A percentile compares a stretch with the other conserved stretches of the same genome.
Conservation (phyloP, 2,329 filamentous ascomycete species). For the Fusarium sororula region DNA sequence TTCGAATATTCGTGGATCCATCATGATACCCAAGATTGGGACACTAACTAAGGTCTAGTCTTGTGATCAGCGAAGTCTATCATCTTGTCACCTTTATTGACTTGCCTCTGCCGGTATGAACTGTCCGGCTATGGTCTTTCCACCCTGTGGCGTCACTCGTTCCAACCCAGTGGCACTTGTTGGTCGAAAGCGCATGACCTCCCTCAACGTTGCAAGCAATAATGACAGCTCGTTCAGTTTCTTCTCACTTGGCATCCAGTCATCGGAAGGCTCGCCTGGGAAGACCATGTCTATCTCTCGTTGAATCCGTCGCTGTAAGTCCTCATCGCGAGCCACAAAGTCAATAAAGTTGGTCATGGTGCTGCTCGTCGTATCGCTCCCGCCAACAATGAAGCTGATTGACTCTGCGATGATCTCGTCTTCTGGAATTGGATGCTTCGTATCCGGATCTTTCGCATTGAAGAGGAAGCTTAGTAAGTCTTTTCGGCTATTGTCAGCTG, state of each 20-base stretch:
- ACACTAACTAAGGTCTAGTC: neutral
- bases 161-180: neutral
- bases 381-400: neutral
- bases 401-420: neutral
- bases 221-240: rapidly evolving
- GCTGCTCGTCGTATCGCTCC: neutral
- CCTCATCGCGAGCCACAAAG: neutral
- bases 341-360: neutral
- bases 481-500: neutral
- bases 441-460: neutral
- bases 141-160: neutral
- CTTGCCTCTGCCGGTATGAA: neutral
- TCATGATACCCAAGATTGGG: neutral
- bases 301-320: neutral
- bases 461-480: neutral
- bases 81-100: rapidly evolving
- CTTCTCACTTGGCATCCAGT: neutral
- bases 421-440: neutral
- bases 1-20: neutral
- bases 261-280: neutral
- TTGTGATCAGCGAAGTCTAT: neutral
- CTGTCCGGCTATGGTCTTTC: neutral
- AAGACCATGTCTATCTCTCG: neutral
- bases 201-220: neutral
- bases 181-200: neutral